Evolutionary conservation across 2,329 filamentous ascomycete genomes (phyloP).

Genomic region (Colletotrichum australisinense): DNA sequence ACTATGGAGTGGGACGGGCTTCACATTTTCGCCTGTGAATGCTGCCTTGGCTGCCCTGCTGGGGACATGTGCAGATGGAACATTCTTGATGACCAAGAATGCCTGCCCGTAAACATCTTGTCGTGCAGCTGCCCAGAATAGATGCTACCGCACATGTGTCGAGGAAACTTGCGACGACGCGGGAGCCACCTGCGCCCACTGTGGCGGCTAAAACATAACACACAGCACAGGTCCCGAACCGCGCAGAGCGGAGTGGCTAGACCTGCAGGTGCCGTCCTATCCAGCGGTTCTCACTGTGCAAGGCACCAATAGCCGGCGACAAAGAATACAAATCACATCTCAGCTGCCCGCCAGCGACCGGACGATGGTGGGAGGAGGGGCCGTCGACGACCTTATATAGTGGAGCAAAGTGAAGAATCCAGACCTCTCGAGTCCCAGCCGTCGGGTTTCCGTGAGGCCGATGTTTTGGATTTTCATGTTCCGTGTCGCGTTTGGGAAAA

Average conservation of each 20-base stretch:
- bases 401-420: background rate
- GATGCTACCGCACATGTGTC: constrained; percentile 21
- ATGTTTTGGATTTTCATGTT: background rate
- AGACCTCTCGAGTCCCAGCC: background rate
- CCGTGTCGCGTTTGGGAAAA: background rate
- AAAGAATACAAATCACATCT: background rate
- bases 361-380: background rate
- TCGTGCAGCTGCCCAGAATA: background rate
- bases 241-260: background rate
- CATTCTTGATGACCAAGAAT: background rate
- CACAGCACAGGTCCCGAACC: background rate
- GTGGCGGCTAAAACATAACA: background rate
- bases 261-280: background rate
- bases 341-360: too few relatives aligned
- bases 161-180: constrained; percentile 20
- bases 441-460: background rate
- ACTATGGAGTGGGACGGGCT: background rate
- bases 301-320: too few relatives aligned
- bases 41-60: background rate
- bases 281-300: background rate
- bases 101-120: too few relatives aligned
- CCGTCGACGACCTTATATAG: background rate
- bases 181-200: background rate
- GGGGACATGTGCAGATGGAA: background rate
- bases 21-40: background rate